These are phyloP conservation scores for Pythium monospermum DNA, from an alignment of 352 stramenopile species.

Conservation along the genomic window DNA sequence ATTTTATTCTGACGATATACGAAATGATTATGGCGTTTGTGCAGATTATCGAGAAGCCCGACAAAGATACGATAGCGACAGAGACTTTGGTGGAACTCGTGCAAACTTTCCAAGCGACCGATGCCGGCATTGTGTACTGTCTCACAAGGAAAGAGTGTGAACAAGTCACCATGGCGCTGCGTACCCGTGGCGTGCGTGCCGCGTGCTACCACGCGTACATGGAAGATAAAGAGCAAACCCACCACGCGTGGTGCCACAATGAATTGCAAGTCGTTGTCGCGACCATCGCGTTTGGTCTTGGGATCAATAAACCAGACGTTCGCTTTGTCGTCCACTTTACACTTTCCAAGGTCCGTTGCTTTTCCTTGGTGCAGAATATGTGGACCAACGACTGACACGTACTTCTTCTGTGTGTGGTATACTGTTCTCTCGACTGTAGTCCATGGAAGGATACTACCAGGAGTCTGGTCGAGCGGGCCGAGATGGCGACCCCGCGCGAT, in stretches of 20 bases:
- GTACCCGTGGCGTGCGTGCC: constrained; percentile 63
- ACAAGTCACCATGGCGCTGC: constrained; percentile 76
- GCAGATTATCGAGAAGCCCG: constrained; percentile 42
- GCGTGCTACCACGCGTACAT: constrained; percentile 88
- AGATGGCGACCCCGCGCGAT: constrained; percentile 88
- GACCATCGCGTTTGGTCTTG: constrained; percentile 93
- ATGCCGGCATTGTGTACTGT: constrained; percentile 91
- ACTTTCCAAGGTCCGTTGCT: constrained; percentile 75
- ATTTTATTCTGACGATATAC: not conserved
- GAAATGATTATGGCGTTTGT: constrained; percentile 2
- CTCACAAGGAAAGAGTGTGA: constrained; percentile 90
- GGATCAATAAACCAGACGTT: constrained; percentile 93
- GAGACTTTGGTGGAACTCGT: constrained; percentile 78
- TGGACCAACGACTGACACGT: no score
- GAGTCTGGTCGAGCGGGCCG: constrained; percentile 94
- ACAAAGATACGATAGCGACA: constrained; percentile 39
- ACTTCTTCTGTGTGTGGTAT: no score
- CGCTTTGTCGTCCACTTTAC: constrained; percentile 90
- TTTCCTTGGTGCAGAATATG: no score
- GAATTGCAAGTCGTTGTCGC: constrained; percentile 86
- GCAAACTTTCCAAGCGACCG: constrained; percentile 36
- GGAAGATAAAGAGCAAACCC: constrained; percentile 62
- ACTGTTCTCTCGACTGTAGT: no score
- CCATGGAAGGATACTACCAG: constrained; percentile 97
- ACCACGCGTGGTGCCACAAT: constrained; percentile 49